Evolutionary conservation across 257 asterid species (phyloP), one percentile per base, ranked within the genome.

Genomic region (Nicotiana paniculata): DNA sequence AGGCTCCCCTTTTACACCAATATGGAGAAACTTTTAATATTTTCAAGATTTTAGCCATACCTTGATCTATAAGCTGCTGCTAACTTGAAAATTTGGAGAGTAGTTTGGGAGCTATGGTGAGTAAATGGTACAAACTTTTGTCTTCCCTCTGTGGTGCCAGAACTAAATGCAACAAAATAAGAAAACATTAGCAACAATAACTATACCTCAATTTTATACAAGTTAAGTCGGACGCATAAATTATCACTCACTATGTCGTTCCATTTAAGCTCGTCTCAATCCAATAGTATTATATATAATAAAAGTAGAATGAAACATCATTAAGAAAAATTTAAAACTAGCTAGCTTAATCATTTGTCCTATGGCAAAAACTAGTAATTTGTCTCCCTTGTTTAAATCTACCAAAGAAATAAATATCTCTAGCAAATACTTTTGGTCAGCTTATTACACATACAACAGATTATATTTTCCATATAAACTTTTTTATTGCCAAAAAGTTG

Each of bases 31-130:
- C 2, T 16, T 16, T 24, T 13, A 13, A 46, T 43, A 43, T 3
- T 46, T 43, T 70, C 58, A 43, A 70, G 58, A 70, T 5, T 46
- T 24, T 2, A 24, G 13, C 58, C 15, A 9, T 39, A 91, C 98
- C 95, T 94, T 84, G 98, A 92, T 89, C 98, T 89, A 66, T 92
- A 91, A 80, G 97, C 98, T n/a, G 97, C 93, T 5, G 93, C 98
- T 15, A 92, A 85, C 86, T 90, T 94, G 91, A 87, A 91, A 48
- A 89, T 84, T 75, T 92, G 90, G 35, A 92, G 93, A 80, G 97
- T 90, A 13, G 96, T 94, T 82, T 79, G 85, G 63, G 98, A 88
- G 86, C 93, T 91, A 48, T 94, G 94, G 67, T 62, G 83, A 68
- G 97, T 94, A 80, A 91, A 92, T 0, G 97, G 97, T 39, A 94